Base-by-base conservation (phyloP, 257 asterid species). In the Gardenia jasminoides region DNA sequence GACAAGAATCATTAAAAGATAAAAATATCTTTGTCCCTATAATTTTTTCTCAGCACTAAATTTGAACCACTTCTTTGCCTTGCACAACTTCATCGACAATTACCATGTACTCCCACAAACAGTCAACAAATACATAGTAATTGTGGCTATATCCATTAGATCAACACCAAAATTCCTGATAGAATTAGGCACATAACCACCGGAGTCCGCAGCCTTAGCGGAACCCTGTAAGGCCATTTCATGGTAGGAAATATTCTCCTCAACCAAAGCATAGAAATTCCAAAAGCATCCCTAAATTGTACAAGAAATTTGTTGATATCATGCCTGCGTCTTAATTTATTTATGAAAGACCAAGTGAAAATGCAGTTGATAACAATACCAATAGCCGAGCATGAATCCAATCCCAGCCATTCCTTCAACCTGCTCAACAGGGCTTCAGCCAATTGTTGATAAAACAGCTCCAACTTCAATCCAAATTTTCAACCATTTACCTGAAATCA, bases 351-450 rank as follows among this genome's bases (percentile, higher is more conserved):
- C 79, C 85, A 19, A 92, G 72, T 0, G 94, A 84, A 6, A 89
- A 77, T n/a, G 76, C 16, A 0, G 96, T 87, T 36, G 96, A 81
- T 26, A 87, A 16, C 36, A 84, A 7, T 8, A 92, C 88, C 56
- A 91, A 95, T 1, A 89, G 75, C 96, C 95, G 89, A 0, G 96
- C 59, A 89, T 65, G 11, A 84, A 81, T 41, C 86, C 90, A 16
- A 87, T 70, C 6, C 89, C 90, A 15, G 96, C 91, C 89, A 89
- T 90, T 33, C 96, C 96, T 19, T 83, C 80, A 30, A 91, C 68
- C 72, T 89, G 96, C 92, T 91, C 81, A 89, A 33, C 6, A 87
- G 91, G 19, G 96, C 96, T 50, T 90, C 94, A 20, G 2, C 97
- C 94, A 56, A 91, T 84, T 5, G 72, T 79, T 0, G 97, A 90